Percentiles rank a stretch among this genome's conserved stretches.
These are phyloP conservation scores for Afroboletus lepidellus DNA, from an alignment of 1,284 basidiomycete species.

Conservation along the genomic window DNA sequence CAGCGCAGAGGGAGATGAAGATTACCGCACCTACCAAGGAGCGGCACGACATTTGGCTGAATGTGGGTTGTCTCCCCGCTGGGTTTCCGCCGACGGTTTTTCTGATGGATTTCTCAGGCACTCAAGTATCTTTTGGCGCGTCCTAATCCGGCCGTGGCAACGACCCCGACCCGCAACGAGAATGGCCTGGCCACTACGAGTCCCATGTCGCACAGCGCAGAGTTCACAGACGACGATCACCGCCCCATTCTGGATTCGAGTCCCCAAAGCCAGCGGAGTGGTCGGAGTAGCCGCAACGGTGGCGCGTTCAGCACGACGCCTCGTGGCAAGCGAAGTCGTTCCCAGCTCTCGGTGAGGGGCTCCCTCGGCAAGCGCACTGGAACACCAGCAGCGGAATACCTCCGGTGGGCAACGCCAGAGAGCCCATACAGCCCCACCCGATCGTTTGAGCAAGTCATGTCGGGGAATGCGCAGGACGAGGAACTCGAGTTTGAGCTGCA, in stretches of 20 bases:
- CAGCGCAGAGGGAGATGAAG: conserved; percentile 95
- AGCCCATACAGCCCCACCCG: conserved; percentile 66
- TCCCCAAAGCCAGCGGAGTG: conserved; percentile 69
- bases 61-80: conserved; percentile 50
- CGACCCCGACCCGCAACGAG: conserved; percentile 40
- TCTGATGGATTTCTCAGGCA: conserved; percentile 50
- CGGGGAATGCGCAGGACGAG: conserved; percentile 43
- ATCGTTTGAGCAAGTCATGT: conserved; percentile 62
- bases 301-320: conserved; percentile 73
- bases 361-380: conserved; percentile 82
- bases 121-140: conserved; percentile 81
- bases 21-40: conserved; percentile 94
- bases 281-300: conserved; percentile 52
- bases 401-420: conserved; percentile 69
- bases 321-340: conserved; percentile 71
- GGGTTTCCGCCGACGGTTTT: conserved; percentile 4
- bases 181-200: conserved; percentile 48
- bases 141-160: conserved; percentile 47
- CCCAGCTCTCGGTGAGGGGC: conserved; percentile 67
- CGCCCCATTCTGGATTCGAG: conserved; percentile 50
- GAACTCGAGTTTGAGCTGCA: conserved; percentile 84
- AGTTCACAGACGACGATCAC: conserved; percentile 50
- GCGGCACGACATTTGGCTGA: conserved; percentile 95
- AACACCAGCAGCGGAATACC: conserved; percentile 86
- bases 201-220: conserved; percentile 48